A percentile compares a stretch with the other conserved stretches of the same genome.
Conservation (phyloP, 495 filamentous ascomycete species). For the Symbiotaphrina buchneri region DNA sequence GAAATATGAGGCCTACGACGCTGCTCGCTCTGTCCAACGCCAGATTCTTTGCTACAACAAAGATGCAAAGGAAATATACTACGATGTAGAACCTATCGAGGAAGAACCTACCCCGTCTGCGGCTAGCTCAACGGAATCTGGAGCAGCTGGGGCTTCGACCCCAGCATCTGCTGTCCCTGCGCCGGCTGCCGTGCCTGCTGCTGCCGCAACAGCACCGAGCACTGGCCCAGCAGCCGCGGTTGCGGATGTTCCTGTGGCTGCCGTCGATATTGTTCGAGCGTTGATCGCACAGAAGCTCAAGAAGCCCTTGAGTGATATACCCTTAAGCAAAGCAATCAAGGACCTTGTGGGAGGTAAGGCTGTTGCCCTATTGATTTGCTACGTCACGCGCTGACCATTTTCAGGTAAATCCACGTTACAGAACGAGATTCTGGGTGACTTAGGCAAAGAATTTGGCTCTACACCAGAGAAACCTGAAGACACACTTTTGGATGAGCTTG, state of each 20-base stretch:
- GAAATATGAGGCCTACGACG: slow-evolving; percentile 98
- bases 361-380: slow-evolving; percentile 5
- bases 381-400: neutral
- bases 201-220: slow-evolving; percentile 36
- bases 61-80: slow-evolving; percentile 98
- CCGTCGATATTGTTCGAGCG: slow-evolving; percentile 71
- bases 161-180: slow-evolving; percentile 24
- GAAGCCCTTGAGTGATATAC: slow-evolving; percentile 75
- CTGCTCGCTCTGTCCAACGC: slow-evolving; percentile 80
- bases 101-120: slow-evolving; percentile 52
- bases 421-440: slow-evolving; percentile 84
- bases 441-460: slow-evolving; percentile 96
- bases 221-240: slow-evolving; percentile 79
- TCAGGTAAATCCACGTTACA: slow-evolving; percentile 86
- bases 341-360: slow-evolving; percentile 93
- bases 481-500: slow-evolving; percentile 83
- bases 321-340: slow-evolving; percentile 92
- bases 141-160: slow-evolving; percentile 14
- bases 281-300: slow-evolving; percentile 98
- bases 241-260: slow-evolving; percentile 65
- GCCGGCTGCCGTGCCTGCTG: slow-evolving; percentile 25
- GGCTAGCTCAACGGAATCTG: slow-evolving; percentile 15
- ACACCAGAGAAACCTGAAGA: slow-evolving; percentile 98
- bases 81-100: slow-evolving; percentile 88
- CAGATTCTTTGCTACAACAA: slow-evolving; percentile 99